Evolutionary conservation across 805 yeast genomes (phyloP).

Genomic region (Teunomyces kruisii): DNA sequence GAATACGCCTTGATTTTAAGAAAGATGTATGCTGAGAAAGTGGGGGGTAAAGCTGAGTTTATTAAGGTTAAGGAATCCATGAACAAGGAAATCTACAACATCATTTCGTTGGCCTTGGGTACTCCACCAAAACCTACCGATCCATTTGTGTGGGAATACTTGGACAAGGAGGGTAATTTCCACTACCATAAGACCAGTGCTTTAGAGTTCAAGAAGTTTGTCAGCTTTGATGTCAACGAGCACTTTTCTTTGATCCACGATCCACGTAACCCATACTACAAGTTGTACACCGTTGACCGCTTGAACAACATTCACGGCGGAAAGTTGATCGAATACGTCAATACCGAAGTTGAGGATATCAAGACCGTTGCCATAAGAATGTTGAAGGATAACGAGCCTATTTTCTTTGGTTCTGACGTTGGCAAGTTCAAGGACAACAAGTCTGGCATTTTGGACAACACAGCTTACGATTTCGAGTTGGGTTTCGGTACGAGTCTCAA

Average conservation of each 20-base stretch:
- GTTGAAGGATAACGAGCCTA: constrained; percentile 71
- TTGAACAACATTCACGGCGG: constrained; percentile 73
- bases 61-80: constrained; percentile 33
- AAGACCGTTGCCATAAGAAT: constrained; percentile 64
- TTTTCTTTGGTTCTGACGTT: constrained; percentile 89
- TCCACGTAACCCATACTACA: constrained; percentile 70
- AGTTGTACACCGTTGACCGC: constrained; percentile 67
- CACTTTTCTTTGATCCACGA: constrained; percentile 74
- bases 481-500: constrained; percentile 52
- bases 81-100: constrained; percentile 63
- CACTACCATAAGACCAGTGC: constrained; percentile 61
- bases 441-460: constrained; percentile 71
- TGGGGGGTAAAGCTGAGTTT: constrained; percentile 40
- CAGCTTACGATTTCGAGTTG: constrained; percentile 64
- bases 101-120: constrained; percentile 69
- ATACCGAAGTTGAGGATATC: constrained; percentile 59
- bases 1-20: constrained; percentile 76
- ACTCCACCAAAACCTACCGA: constrained; percentile 75
- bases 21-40: constrained; percentile 42
- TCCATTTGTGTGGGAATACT: constrained; percentile 69
- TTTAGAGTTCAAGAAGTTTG: constrained; percentile 53
- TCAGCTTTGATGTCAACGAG: constrained; percentile 51
- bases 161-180: constrained; percentile 67
- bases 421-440: constrained; percentile 67
- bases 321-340: constrained; percentile 69